A percentile compares a stretch with the other conserved stretches of the same genome.
Evolutionary conservation across 1,284 basidiomycete genomes (phyloP).

Genomic region (Apiotrichum brassicae): DNA sequence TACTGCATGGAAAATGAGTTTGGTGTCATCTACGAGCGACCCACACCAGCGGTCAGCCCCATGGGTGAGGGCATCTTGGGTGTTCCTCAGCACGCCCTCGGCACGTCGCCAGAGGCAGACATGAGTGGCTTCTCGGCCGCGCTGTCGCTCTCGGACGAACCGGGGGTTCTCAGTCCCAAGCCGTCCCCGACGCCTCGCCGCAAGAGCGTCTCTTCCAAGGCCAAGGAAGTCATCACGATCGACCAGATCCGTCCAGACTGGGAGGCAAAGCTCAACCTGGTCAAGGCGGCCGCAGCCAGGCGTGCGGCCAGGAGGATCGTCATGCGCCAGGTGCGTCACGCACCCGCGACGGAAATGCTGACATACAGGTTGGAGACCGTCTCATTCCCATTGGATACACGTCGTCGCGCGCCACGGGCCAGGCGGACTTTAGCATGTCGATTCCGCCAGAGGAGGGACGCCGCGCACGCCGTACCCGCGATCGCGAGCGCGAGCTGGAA

Average conservation of each 20-base stretch:
- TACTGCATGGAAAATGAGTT: conserved; percentile 97
- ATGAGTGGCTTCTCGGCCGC: conserved; percentile 37
- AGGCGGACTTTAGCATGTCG: conserved; percentile 44
- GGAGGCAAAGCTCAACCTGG: conserved; percentile 84
- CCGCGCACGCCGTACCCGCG: conserved; percentile 14
- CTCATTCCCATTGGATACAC: conserved; percentile 95
- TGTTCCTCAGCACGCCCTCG: conserved; percentile 23
- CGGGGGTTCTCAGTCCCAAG: background rate
- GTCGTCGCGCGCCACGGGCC: conserved; percentile 42
- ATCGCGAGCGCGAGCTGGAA: conserved; percentile 69
- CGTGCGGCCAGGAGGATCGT: conserved; percentile 92
- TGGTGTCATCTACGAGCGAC: conserved; percentile 82
- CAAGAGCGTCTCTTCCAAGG: conserved; percentile 49
- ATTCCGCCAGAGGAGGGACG: conserved; percentile 16
- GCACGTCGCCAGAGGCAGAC: conserved; percentile 57
- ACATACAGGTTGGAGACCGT: conserved; percentile 74
- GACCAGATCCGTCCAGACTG: conserved; percentile 92
- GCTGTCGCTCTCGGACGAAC: conserved; percentile 9
- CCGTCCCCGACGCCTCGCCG: conserved; percentile 25
- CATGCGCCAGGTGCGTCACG: conserved; percentile 67
- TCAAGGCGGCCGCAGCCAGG: conserved; percentile 77
- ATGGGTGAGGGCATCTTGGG: background rate
- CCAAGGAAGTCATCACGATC: conserved; percentile 75
- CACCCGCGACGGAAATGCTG: background rate
- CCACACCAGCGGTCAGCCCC: conserved; percentile 38